Percentiles rank a stretch among this genome's conserved stretches.
Conservation (phyloP, 1,284 basidiomycete genomes). For the Naganishia albida region DNA sequence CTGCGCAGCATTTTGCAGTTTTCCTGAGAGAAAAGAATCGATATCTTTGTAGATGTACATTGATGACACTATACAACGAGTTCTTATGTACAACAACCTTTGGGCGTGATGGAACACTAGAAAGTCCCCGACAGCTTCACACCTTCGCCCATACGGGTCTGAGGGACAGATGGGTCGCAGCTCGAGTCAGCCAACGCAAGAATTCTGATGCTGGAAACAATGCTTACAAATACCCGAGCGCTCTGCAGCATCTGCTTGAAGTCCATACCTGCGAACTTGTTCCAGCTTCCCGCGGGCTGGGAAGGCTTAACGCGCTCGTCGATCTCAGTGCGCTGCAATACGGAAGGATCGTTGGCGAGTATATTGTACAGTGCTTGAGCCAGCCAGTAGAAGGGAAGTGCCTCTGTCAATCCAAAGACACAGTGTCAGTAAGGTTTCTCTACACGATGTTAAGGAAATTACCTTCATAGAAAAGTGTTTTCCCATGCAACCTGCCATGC, state of each 20-base stretch:
- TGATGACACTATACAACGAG: background rate
- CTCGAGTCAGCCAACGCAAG: background rate
- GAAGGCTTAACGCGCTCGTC: slow-evolving; percentile 28
- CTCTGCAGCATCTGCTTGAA: slow-evolving; percentile 51
- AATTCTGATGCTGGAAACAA: background rate
- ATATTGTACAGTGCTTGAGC: slow-evolving; percentile 51
- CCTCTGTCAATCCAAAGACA: slow-evolving; percentile 41
- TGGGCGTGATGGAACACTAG: background rate
- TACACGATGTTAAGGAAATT: background rate
- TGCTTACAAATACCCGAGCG: slow-evolving; percentile 45
- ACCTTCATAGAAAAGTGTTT: slow-evolving; percentile 34
- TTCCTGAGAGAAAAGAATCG: too few species aligned
- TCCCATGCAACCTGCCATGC: slow-evolving; percentile 12
- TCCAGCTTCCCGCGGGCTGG: slow-evolving; percentile 31
- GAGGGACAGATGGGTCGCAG: slow-evolving; percentile 3
- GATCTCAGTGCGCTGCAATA: background rate
- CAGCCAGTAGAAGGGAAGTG: slow-evolving; percentile 56
- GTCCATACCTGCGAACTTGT: slow-evolving; percentile 43
- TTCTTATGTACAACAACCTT: background rate
- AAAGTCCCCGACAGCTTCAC: slow-evolving; percentile 20
- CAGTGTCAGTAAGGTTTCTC: background rate
- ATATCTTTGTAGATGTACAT: too few species aligned
- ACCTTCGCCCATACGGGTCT: slow-evolving; percentile 48
- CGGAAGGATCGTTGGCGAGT: slow-evolving; percentile 39
- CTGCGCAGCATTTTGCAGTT: too few species aligned